Base-by-base conservation (phyloP, 1,284 basidiomycete genomes). In the Trametes sp. region DNA sequence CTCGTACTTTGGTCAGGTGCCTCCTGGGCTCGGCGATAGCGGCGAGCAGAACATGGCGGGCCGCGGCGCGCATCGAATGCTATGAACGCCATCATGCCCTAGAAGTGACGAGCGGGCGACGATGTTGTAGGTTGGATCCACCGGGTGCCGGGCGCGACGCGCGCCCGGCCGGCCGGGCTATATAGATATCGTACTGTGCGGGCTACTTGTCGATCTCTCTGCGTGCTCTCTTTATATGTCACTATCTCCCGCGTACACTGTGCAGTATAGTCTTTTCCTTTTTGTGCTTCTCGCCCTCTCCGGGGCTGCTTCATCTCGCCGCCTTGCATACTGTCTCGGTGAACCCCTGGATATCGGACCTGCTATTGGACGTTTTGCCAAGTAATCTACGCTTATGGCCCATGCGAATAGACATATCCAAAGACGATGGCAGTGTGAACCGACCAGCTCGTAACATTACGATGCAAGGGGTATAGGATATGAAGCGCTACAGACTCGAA, bases 31-130 rank as follows among this genome's bases (percentile, higher is more conserved):
- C 14, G 16, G 16, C 38, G 53, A 55, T 8, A 64, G 42, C 57
- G 59, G 46, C 54, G 57, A 58, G 55, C 57, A 26, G 63, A 73
- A 65, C 62, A 72, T 67, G 68, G 68, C 65, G 28, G 63, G 60
- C 5, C 56, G 63, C 16, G 67, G 65, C 57, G 69, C 62, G 70
- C 63, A 61, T 54, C 54, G 69, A 51, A 50, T 51, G 48, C 23
- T 44, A 36, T 57, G 56, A 61, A 33, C 16, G 14, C 4, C 10
- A 19, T 6, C 16, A 11, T 24, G 52, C 19, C 38, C 26, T 44
- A 61, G 54, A 52, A 49, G 19, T 54, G 54, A 61, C 54, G 60
- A 54, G 55, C 49, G 44, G 35, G 42, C 50, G 59, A 44, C 38
- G 42, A 52, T 59, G 48, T 44, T 67, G 65, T 67, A 67, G 51